A percentile compares a stretch with the other conserved stretches of the same genome.
Conservation (phyloP, 2,329 filamentous ascomycete species). For the Akanthomyces muscarius region DNA sequence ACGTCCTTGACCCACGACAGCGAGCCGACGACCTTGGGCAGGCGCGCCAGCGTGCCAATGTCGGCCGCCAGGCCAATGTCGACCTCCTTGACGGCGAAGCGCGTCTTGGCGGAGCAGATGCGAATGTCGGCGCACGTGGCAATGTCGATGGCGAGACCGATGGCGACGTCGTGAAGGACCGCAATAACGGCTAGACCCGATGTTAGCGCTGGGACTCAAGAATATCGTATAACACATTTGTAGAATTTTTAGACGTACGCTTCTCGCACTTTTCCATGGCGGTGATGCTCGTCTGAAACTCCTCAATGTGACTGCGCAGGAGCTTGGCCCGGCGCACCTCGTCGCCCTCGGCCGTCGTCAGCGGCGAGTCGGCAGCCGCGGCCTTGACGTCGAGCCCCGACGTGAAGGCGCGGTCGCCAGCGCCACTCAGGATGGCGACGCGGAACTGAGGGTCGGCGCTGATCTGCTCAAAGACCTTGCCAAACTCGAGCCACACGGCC, state of each 20-base stretch:
- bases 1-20: slow-evolving; percentile 78
- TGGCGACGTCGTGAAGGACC: slow-evolving; percentile 72
- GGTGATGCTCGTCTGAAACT: slow-evolving; percentile 76
- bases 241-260: slow-evolving; percentile 45
- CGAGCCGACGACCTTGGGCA: slow-evolving; percentile 69
- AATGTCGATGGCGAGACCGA: slow-evolving; percentile 75
- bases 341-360: slow-evolving; percentile 44
- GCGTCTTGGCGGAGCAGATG: slow-evolving; percentile 55
- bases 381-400: slow-evolving; percentile 79
- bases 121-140: slow-evolving; percentile 67
- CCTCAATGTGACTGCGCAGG: slow-evolving; percentile 64
- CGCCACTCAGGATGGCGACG: slow-evolving; percentile 72
- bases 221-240: background rate
- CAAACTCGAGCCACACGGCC: slow-evolving; percentile 81
- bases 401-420: slow-evolving; percentile 80
- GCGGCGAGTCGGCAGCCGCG: slow-evolving; percentile 50
- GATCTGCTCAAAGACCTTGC: slow-evolving; percentile 65
- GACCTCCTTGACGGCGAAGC: slow-evolving; percentile 73
- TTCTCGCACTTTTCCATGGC: slow-evolving; percentile 85
- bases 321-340: slow-evolving; percentile 58
- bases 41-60: slow-evolving; percentile 67
- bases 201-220: background rate
- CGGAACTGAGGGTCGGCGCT: slow-evolving; percentile 70
- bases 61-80: slow-evolving; percentile 79
- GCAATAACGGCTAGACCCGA: slow-evolving; percentile 65